Conservation (phyloP, 1,284 basidiomycete species). For the Boletus smithii region DNA sequence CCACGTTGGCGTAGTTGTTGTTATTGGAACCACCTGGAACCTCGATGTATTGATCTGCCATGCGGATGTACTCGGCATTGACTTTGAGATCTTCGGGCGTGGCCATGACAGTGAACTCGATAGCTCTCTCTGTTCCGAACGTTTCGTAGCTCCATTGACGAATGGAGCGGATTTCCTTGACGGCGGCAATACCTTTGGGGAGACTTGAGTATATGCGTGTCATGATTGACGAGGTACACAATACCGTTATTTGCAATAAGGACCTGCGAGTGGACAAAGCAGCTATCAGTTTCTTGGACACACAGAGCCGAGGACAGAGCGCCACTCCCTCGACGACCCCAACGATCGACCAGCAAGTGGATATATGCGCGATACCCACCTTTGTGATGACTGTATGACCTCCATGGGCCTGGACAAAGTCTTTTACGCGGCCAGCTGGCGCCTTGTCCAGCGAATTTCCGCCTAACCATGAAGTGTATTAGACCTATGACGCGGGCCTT, state of each 20-base stretch:
- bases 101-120: constrained; percentile 99
- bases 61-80: constrained; percentile 99
- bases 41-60: constrained; percentile 99
- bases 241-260: constrained; percentile 95
- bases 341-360: constrained; percentile 7
- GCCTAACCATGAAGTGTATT: constrained; percentile 50
- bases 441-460: constrained; percentile 90
- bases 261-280: constrained; percentile 50
- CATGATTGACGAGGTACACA: constrained; percentile 13
- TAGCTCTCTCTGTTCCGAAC: constrained; percentile 91
- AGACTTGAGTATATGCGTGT: constrained; percentile 24
- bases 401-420: constrained; percentile 90
- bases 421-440: constrained; percentile 73
- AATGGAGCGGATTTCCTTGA: constrained; percentile 98
- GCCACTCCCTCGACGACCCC: constrained; percentile 4
- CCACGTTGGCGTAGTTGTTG: constrained; percentile 99
- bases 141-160: constrained; percentile 99
- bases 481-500: constrained; percentile 15
- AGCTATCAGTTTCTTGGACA: constrained; percentile 10
- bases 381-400: constrained; percentile 99
- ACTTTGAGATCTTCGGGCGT: constrained; percentile 98
- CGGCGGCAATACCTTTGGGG: constrained; percentile 86
- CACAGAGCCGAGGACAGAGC: neutral
- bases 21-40: constrained; percentile 98
- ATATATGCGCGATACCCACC: constrained; percentile 47